Evolutionary conservation across 2,329 filamentous ascomycete species (phyloP).

Genomic region (Cryphonectria nitschkei): DNA sequence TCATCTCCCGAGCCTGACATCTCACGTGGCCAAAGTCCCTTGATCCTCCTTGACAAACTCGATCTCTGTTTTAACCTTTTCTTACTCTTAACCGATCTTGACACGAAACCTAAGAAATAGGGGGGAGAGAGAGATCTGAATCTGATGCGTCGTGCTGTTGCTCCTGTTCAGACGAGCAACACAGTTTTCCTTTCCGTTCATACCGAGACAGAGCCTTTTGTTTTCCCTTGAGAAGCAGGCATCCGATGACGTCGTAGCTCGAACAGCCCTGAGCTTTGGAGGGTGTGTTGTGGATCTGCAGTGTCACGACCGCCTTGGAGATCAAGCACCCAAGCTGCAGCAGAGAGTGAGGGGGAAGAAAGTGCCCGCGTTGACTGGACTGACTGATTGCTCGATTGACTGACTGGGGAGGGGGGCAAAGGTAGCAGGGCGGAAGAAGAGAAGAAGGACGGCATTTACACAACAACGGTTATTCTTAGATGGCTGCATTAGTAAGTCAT

Average conservation of each 20-base stretch:
- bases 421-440: not conserved
- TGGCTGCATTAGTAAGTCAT: slow-evolving; percentile 29
- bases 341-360: not conserved
- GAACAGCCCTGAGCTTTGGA: not conserved
- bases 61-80: not conserved
- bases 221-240: not conserved
- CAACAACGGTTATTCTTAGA: slow-evolving; percentile 11
- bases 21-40: not conserved
- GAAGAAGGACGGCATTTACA: not conserved
- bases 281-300: not conserved
- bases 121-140: not conserved
- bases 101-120: not conserved
- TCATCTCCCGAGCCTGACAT: not conserved
- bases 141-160: not conserved
- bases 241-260: not conserved
- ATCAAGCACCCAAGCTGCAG: not conserved
- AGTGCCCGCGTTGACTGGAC: no score
- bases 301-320: not conserved
- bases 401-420: not conserved
- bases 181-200: not conserved
- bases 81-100: not conserved
- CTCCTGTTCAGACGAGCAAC: not conserved
- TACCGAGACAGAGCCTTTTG: not conserved
- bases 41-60: not conserved
- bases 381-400: no score